These are phyloP conservation scores for Melanomma pulvis-pyrius DNA, from an alignment of 495 filamentous ascomycete genomes.

Conservation along the genomic window DNA sequence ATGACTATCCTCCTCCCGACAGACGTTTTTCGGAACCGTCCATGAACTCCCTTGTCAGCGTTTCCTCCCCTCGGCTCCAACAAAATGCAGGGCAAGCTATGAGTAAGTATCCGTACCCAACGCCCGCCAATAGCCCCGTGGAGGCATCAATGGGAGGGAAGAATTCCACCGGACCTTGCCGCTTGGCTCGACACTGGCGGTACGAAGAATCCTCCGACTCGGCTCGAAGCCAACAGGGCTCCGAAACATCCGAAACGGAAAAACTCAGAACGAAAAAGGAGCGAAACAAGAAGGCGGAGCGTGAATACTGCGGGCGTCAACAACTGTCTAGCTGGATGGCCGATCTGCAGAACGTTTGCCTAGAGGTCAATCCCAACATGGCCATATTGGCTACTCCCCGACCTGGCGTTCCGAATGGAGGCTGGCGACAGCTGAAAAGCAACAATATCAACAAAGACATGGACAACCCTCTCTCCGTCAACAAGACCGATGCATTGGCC, in stretches of 20 bases:
- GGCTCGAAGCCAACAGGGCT: background rate
- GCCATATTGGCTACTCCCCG: background rate
- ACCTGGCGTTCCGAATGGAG: background rate
- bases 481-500: background rate
- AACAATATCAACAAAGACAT: slow-evolving; percentile 15
- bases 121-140: background rate
- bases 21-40: background rate
- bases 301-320: background rate
- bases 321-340: background rate
- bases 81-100: background rate
- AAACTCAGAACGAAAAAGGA: background rate
- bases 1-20: background rate
- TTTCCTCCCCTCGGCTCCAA: background rate
- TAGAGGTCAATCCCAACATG: background rate
- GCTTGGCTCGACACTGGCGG: background rate
- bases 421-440: slow-evolving; percentile 1
- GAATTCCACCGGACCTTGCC: background rate
- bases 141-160: background rate
- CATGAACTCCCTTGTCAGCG: background rate
- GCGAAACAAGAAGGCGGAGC: background rate
- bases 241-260: background rate
- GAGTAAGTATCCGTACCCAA: background rate
- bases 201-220: background rate
- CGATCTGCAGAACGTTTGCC: background rate
- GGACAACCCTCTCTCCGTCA: background rate